Base-by-base conservation (phyloP, 306 rosid genomes). In the Clitoria ternatea region DNA sequence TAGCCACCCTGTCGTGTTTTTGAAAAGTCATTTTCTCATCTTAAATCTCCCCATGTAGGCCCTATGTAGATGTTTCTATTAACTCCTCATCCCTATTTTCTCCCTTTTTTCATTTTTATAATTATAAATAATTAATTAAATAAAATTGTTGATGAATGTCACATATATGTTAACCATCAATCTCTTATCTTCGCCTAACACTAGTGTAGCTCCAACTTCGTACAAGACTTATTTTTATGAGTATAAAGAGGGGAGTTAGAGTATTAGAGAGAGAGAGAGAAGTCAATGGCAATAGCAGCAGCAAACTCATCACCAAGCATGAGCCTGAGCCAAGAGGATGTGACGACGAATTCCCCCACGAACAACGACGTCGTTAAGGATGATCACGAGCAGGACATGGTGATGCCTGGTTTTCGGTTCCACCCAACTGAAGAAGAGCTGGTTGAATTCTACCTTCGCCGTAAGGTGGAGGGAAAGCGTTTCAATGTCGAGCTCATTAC, bases 381-480 rank as follows among this genome's bases (percentile, higher is more conserved):
- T 44, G 66, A 87, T 40, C 97, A 95, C 56, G 96, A 95, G 61
- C 90, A 91, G 7, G 99, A 95, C 80, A 77, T 91, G 89, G 97
- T 95, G 3, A 95, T 95, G 99, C 99, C 97, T 0, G 99, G 99
- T 0, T 95, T 95, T 65, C 92, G 99, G 2, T 94, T 95, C 85
- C 99, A 95, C 71, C 99, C 99, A 0, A 95, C 99, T 0, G 99
- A 95, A 66, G 99, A 95, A 76, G 99, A 95, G 20, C 91, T 95
- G 0, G 96, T 95, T 0, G 97, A 95, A 82, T 95, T 95, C 91
- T 95, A 95, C 92, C 99, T 95, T 83, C 99, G 99, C 96, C 99
- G 99, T 91, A 95, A 95, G 96, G 97, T 95, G 6, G 99, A 95
- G 96, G 99, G 99, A 70, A 95, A 95, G 57, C 92, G 97, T 49